These are phyloP conservation scores for Parmales sp. DNA, from an alignment of 108 stramenopile species.

Conservation along the genomic window DNA sequence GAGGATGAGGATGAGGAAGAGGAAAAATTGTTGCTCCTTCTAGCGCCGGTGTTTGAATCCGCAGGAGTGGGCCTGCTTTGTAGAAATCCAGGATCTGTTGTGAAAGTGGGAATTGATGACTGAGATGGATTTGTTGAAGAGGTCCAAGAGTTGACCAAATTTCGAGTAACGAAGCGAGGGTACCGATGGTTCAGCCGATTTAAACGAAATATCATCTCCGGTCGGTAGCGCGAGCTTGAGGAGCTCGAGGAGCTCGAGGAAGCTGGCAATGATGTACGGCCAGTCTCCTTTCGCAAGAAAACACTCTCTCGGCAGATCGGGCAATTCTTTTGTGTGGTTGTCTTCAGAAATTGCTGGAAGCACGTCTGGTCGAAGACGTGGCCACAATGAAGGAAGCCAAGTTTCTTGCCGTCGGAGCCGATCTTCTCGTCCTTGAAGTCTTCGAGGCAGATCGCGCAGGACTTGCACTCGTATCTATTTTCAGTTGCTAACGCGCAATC, in stretches of 20 bases:
- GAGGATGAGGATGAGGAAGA: not conserved
- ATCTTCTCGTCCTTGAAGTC: slow-evolving; percentile 29
- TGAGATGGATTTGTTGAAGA: not conserved
- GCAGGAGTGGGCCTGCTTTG: not conserved
- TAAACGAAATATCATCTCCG: not conserved
- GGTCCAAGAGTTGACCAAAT: not conserved
- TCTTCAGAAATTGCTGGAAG: slow-evolving; percentile 11
- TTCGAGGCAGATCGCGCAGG: slow-evolving; percentile 55
- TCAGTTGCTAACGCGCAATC: slow-evolving; percentile 60
- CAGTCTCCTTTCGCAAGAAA: not conserved
- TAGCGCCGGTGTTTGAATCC: not conserved
- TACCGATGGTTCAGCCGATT: not conserved
- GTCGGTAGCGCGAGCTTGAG: not conserved
- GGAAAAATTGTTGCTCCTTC: not conserved
- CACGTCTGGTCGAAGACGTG: slow-evolving; percentile 76
- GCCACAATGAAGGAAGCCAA: slow-evolving; percentile 72
- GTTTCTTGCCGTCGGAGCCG: slow-evolving; percentile 53
- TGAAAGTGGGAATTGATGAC: not conserved
- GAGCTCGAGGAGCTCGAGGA: not conserved
- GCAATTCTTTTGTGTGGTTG: not conserved
- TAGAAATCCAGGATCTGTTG: not conserved
- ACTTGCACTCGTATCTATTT: slow-evolving; percentile 40
- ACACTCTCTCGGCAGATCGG: not conserved
- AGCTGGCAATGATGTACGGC: not conserved
- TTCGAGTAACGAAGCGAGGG: not conserved